Conservation (phyloP, 1,139 yeast genomes). For the Yarrowia galli region DNA sequence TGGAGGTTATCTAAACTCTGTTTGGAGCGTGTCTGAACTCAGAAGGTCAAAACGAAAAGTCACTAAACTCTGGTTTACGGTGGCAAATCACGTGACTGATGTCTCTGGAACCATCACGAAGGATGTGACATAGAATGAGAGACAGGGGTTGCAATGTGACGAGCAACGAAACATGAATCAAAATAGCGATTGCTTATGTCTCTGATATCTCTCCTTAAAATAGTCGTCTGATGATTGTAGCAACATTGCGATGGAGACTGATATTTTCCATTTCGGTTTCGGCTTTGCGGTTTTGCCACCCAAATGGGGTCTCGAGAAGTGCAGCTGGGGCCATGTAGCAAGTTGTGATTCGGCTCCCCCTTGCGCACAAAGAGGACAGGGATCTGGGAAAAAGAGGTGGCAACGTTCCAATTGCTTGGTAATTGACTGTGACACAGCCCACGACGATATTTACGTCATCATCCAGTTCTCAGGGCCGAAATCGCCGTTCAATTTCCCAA, state of each 20-base stretch:
- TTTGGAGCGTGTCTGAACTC: conserved; percentile 3
- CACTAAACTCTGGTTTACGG: neutral
- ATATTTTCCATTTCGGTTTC: neutral
- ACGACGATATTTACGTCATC: conserved; percentile 2
- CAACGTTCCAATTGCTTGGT: neutral
- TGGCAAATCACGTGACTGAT: conserved; percentile 36
- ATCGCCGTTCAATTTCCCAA: conserved; percentile 9
- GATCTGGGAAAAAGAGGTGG: neutral
- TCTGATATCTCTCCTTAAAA: neutral
- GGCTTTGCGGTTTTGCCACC: conserved; percentile 20
- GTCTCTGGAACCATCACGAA: neutral
- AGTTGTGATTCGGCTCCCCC: neutral
- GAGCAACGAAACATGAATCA: neutral
- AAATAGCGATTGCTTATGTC: neutral
- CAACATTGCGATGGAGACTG: neutral
- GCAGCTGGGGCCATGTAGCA: neutral
- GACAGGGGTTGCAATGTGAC: neutral
- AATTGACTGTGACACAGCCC: neutral
- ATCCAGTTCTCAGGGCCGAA: neutral
- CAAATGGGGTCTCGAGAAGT: neutral
- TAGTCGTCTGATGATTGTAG: neutral
- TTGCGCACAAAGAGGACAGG: neutral
- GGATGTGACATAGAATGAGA: neutral
- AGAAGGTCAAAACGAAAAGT: conserved; percentile 16
- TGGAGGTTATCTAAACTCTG: conserved; percentile 16